Percentiles rank a stretch among this genome's conserved stretches.
Evolutionary conservation across 192 early-diverging fungal genomes (phyloP).

Genomic region (Podila epicladia): DNA sequence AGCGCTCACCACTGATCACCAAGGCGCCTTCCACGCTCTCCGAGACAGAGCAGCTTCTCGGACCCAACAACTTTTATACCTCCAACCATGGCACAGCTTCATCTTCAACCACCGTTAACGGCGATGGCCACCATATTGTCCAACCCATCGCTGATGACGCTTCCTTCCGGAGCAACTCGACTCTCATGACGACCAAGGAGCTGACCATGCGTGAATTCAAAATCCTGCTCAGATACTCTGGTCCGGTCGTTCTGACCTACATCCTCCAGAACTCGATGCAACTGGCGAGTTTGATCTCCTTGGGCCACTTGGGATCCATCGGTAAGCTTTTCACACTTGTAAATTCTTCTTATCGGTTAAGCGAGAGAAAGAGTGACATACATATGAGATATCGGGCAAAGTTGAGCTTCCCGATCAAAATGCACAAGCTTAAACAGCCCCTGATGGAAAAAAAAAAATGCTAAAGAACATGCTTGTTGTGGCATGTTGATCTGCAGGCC

Average conservation of each 20-base stretch:
- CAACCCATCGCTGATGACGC: not conserved
- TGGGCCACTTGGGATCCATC: conserved; percentile 65
- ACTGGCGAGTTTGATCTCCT: conserved; percentile 66
- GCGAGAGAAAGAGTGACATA: too few relatives aligned
- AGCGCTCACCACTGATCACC: conserved; percentile 13
- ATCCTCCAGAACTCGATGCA: conserved; percentile 71
- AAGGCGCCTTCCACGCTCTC: conserved; percentile 1
- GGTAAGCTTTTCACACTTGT: not conserved
- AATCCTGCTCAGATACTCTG: conserved; percentile 35
- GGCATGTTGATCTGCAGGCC: too few relatives aligned
- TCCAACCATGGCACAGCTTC: not conserved
- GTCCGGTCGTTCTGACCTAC: conserved; percentile 67
- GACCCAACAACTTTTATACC: not conserved
- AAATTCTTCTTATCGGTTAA: too few relatives aligned
- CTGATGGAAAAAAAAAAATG: too few relatives aligned
- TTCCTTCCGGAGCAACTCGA: conserved; percentile 5
- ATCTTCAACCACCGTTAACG: not conserved
- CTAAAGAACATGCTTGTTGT: too few relatives aligned
- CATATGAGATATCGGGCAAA: too few relatives aligned
- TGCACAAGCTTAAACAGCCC: too few relatives aligned
- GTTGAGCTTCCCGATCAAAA: too few relatives aligned
- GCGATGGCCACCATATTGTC: not conserved
- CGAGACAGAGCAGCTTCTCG: not conserved
- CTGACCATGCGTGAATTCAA: conserved; percentile 14
- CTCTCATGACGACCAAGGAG: conserved; percentile 1